A percentile compares a stretch with the other conserved stretches of the same genome.
Conservation (phyloP, 2,329 filamentous ascomycete species). For the Penicillium corylophilum region DNA sequence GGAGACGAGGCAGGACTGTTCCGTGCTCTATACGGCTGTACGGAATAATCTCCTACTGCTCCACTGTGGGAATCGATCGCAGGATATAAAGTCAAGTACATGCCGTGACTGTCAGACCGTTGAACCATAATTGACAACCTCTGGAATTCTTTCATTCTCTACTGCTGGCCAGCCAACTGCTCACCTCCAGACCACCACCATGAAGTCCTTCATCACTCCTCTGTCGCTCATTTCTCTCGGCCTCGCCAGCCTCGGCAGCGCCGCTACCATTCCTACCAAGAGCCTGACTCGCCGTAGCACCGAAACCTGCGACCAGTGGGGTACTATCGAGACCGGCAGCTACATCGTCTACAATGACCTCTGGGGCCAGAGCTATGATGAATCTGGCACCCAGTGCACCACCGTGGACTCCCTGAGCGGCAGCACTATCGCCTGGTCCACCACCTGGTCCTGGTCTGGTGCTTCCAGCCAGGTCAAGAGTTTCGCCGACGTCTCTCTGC, state of each 20-base stretch:
- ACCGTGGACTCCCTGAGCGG: conserved; percentile 38
- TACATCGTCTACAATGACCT: conserved; percentile 57
- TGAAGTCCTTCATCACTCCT: conserved; percentile 29
- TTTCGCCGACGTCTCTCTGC: conserved; percentile 46
- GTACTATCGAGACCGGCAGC: conserved; percentile 35
- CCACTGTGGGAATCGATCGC: background rate
- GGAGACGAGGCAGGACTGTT: conserved; percentile 19
- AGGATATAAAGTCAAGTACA: background rate
- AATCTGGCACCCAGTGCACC: conserved; percentile 46
- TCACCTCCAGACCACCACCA: conserved; percentile 12
- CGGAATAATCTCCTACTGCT: conserved; percentile 11
- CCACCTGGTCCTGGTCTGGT: conserved; percentile 47
- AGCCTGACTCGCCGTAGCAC: conserved; percentile 24
- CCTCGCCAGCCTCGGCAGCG: conserved; percentile 23
- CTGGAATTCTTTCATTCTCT: background rate
- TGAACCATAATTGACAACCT: background rate
- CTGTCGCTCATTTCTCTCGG: conserved; percentile 22
- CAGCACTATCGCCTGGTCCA: conserved; percentile 44
- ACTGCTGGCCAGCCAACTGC: background rate
- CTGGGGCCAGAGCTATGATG: conserved; percentile 45
- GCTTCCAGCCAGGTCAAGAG: conserved; percentile 46
- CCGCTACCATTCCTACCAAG: conserved; percentile 22
- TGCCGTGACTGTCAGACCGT: background rate
- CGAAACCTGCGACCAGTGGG: conserved; percentile 45
- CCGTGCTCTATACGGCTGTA: conserved; percentile 19